Evolutionary conservation across 1,139 yeast genomes (phyloP).

Genomic region (Saccharomyces hybrid): DNA sequence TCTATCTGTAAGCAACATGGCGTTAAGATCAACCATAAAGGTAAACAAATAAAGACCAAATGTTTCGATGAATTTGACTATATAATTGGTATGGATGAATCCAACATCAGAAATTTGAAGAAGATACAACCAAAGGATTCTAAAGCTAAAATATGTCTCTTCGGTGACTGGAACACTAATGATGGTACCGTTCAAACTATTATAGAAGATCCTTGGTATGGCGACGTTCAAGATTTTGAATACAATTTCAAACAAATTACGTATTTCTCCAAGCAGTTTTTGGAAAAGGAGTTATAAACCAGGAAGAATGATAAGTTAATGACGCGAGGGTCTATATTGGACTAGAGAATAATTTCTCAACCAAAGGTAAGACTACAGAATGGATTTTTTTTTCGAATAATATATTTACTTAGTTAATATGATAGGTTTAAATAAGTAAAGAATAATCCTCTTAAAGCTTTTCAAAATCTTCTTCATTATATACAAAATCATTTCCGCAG

Average conservation of each 20-base stretch:
- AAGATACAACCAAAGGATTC: constrained; percentile 49
- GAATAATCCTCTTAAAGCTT: constrained; percentile 22
- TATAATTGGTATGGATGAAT: constrained; percentile 76
- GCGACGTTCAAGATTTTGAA: constrained; percentile 78
- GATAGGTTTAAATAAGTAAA: not conserved
- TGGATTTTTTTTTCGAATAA: not conserved
- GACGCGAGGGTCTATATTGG: no score
- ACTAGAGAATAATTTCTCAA: no score
- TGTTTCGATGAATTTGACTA: constrained; percentile 74
- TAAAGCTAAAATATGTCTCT: constrained; percentile 48
- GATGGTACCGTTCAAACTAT: constrained; percentile 40
- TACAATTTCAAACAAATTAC: constrained; percentile 63
- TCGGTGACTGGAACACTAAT: constrained; percentile 69
- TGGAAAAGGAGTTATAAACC: constrained; percentile 39
- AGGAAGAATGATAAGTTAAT: not conserved
- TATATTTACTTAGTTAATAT: not conserved
- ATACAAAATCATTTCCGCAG: constrained; percentile 29
- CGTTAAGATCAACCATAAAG: constrained; percentile 66
- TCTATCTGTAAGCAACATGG: constrained; percentile 63
- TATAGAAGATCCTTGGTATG: constrained; percentile 89
- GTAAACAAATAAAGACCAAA: constrained; percentile 55
- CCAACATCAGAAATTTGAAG: constrained; percentile 53
- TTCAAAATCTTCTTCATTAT: constrained; percentile 53
- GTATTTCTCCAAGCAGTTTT: constrained; percentile 67
- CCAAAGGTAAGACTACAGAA: not conserved